Evolutionary conservation across 306 rosid genomes (phyloP).

Genomic region (Cercis canadensis): DNA sequence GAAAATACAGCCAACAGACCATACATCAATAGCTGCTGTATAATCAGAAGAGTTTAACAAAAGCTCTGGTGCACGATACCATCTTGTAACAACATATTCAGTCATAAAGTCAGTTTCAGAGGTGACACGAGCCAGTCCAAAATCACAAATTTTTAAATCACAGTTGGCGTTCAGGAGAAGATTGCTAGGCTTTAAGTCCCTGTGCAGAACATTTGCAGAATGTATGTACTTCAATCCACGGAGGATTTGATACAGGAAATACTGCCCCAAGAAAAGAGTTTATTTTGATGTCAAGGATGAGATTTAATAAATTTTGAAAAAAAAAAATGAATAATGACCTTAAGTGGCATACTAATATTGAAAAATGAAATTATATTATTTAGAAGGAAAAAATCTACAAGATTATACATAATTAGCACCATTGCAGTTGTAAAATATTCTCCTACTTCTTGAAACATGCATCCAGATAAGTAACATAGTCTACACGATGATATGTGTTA

Average conservation of each 20-base stretch:
- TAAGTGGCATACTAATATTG: background rate
- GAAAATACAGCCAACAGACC: constrained; percentile 98
- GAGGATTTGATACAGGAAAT: constrained; percentile 92
- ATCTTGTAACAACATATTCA: constrained; percentile 92
- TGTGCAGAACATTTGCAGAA: constrained; percentile 94
- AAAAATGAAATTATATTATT: background rate
- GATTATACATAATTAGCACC: background rate
- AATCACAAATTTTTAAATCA: constrained; percentile 94
- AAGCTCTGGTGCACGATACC: constrained; percentile 99
- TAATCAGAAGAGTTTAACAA: constrained; percentile 91
- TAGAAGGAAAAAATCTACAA: background rate
- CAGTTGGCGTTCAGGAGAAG: constrained; percentile 94
- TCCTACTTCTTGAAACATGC: constrained; percentile 9
- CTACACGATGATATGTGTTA: background rate
- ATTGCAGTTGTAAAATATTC: background rate
- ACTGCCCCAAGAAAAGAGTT: constrained; percentile 55
- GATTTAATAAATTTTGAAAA: background rate
- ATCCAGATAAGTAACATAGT: background rate
- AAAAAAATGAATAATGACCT: background rate
- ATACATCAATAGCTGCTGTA: constrained; percentile 97
- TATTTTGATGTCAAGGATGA: constrained; percentile 15
- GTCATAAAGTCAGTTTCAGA: constrained; percentile 98
- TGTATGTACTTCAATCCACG: constrained; percentile 98
- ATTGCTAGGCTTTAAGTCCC: constrained; percentile 97
- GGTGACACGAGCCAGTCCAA: constrained; percentile 96